phyloP scores from a whole-genome alignment of 1,284 basidiomycete species.

The Malassezia brasiliensis region DNA sequence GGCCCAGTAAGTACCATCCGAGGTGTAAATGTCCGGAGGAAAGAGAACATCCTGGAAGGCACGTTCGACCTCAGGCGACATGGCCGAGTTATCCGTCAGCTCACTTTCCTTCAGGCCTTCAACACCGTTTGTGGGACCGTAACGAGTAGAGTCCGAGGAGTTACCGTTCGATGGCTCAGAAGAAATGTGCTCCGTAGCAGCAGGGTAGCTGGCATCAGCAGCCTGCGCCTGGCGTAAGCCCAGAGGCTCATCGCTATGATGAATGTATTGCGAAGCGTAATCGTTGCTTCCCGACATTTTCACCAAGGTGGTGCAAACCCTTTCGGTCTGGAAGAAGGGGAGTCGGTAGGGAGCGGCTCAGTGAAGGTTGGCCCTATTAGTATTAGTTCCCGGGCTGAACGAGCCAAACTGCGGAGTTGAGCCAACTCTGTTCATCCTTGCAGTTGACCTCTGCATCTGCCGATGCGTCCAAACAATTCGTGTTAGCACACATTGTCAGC shows the following conservation, averaged over 20 bases:
- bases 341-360: neutral
- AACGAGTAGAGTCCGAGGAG: constrained; percentile 11
- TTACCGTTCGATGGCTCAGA: constrained; percentile 1
- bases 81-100: neutral
- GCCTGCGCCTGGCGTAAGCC: constrained; percentile 2
- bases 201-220: neutral
- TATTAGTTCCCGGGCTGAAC: neutral
- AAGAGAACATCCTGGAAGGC: constrained; percentile 37
- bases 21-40: constrained; percentile 40
- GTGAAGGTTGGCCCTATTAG: neutral
- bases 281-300: constrained; percentile 8
- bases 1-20: constrained; percentile 48
- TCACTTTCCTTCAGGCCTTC: neutral
- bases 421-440: neutral
- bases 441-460: neutral
- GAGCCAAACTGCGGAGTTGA: neutral
- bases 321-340: neutral
- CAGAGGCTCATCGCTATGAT: constrained; percentile 13
- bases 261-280: constrained; percentile 11
- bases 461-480: neutral
- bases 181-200: neutral
- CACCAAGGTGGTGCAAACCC: neutral
- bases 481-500: neutral
- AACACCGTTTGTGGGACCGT: neutral
- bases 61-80: constrained; percentile 13